These are phyloP conservation scores for Stemphylium lycopersici DNA, from an alignment of 2,329 filamentous ascomycete species.

Conservation along the genomic window DNA sequence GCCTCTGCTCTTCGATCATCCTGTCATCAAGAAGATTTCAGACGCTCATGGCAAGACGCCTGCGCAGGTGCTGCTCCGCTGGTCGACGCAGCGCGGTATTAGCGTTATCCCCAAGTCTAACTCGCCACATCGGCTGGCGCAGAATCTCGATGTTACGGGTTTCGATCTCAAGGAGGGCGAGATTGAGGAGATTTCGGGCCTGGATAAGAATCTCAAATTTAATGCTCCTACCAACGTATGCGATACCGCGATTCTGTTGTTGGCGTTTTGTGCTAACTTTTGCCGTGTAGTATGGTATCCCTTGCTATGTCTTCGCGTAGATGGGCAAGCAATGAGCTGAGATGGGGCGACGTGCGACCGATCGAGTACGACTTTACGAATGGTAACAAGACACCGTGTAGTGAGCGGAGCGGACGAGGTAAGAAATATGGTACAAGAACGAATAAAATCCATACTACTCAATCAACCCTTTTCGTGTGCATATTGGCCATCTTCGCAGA, in stretches of 20 bases:
- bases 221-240: slow-evolving; percentile 45
- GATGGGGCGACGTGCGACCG: no score
- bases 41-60: slow-evolving; percentile 69
- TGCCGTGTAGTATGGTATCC: slow-evolving; percentile 40
- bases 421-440: not conserved
- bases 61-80: slow-evolving; percentile 82
- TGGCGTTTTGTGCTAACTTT: slow-evolving; percentile 19
- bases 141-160: slow-evolving; percentile 42
- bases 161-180: slow-evolving; percentile 41
- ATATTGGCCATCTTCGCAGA: no score
- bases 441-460: not conserved
- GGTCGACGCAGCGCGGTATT: slow-evolving; percentile 74
- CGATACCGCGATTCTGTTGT: not conserved
- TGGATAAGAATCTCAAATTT: slow-evolving; percentile 43
- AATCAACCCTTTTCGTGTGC: no score
- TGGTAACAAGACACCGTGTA: not conserved
- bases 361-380: not conserved
- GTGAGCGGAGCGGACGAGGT: no score
- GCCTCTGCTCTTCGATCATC: slow-evolving; percentile 43
- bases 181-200: slow-evolving; percentile 37
- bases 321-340: not conserved
- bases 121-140: slow-evolving; percentile 34
- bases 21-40: slow-evolving; percentile 72
- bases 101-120: slow-evolving; percentile 49
- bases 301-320: slow-evolving; percentile 45